These are phyloP conservation scores for Candida corydali DNA, from an alignment of 805 yeast genomes.

Conservation along the genomic window DNA sequence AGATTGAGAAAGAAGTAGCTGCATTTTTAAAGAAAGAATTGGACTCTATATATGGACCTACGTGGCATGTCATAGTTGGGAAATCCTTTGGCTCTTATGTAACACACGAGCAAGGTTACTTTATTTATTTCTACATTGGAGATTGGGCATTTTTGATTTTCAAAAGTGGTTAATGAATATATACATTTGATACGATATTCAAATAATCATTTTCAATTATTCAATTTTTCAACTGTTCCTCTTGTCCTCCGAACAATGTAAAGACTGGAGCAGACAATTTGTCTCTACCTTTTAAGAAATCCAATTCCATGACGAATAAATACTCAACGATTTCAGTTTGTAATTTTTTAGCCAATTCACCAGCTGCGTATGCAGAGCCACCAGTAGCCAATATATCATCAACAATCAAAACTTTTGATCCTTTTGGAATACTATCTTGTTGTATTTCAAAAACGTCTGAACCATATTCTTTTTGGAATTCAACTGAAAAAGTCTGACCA, in stretches of 20 bases:
- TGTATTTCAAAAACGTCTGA: slow-evolving; percentile 87
- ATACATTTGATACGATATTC: too few relatives aligned
- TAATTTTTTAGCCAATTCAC: slow-evolving; percentile 64
- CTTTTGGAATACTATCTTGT: slow-evolving; percentile 70
- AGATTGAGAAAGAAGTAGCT: slow-evolving; percentile 61
- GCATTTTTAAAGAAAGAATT: slow-evolving; percentile 59
- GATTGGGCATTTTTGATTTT: slow-evolving; percentile 64
- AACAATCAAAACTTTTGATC: slow-evolving; percentile 78
- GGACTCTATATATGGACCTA: slow-evolving; percentile 60
- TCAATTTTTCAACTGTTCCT: slow-evolving; percentile 33
- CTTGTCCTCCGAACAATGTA: slow-evolving; percentile 83
- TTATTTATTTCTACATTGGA: slow-evolving; percentile 68
- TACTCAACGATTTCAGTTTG: slow-evolving; percentile 76
- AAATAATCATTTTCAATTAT: not conserved
- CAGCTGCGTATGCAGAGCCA: slow-evolving; percentile 94
- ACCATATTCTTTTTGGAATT: slow-evolving; percentile 90
- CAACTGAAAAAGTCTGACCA: slow-evolving; percentile 70
- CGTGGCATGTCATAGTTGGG: slow-evolving; percentile 84
- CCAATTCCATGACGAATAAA: slow-evolving; percentile 88
- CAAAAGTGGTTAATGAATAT: slow-evolving; percentile 45
- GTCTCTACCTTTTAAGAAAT: slow-evolving; percentile 90
- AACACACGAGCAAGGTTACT: slow-evolving; percentile 72
- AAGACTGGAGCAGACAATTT: slow-evolving; percentile 81
- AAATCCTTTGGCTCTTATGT: slow-evolving; percentile 76
- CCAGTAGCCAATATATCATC: slow-evolving; percentile 99